Base-by-base conservation (phyloP, 2,329 filamentous ascomycete genomes). In the Blastomyces parvus region DNA sequence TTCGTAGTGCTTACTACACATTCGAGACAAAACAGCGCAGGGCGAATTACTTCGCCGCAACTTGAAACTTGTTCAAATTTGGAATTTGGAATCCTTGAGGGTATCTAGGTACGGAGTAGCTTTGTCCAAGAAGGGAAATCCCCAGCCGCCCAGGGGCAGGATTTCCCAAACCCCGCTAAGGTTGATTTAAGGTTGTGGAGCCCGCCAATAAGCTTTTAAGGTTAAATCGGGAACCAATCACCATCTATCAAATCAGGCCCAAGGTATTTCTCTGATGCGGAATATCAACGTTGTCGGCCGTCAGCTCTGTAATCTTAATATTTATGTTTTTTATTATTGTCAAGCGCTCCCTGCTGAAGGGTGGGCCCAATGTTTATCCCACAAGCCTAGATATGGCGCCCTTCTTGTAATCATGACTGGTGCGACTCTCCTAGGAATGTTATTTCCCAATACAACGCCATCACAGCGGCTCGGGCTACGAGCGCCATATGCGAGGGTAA, bases 1-100 rank as follows among this genome's bases (percentile, higher is more conserved):
- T n/a, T n/a, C n/a, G n/a, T n/a, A 3, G 22, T 56, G 30, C 59
- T 64, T 33, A 62, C 62, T 67, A 64, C 59, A 62, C 63, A 27
- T 67, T 64, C 30, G 62, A 65, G 17, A n/a, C 53, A 14, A 59
- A 61, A 17, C 60, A 61, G 14, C 40, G 65, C 14, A 67, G 38
- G 14, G 38, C 14, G 38, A 13, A 42, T 17, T 17, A 1, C 38
- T 14, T 42, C 38, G 11, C 17, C 5, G 38, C 11, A 42, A 7
- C 38, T 42, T 42, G 38, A 13, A 2, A 13, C 38, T 42, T 5
- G 38, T 14, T 42, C 14, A 8, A 40, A 42, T 42, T 14, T 42
- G 11, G 38, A 40, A 42, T 42, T 14, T 42, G 11, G 38, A 42
- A 42, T 14, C 38, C 3, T 17, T 17, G 38, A 42, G 17, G 38